Evolutionary conservation across 345 rosid species (phyloP).

Genomic region (Fremontodendron californicum): DNA sequence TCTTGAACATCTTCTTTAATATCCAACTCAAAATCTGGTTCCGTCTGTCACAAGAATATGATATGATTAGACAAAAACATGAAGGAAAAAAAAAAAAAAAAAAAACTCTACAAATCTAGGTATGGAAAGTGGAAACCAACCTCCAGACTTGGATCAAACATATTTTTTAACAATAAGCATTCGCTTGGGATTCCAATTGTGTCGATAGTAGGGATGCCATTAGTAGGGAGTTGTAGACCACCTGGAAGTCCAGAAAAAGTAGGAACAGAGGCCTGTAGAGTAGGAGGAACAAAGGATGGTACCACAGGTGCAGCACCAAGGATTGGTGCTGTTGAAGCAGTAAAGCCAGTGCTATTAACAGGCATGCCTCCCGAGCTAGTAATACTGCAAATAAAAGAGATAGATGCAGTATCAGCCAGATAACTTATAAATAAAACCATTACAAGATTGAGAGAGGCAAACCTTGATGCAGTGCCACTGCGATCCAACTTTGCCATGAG

Average conservation of each 20-base stretch:
- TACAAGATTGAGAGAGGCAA: slow-evolving; percentile 16
- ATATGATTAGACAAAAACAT: neutral
- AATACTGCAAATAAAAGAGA: slow-evolving; percentile 26
- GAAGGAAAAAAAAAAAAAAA: no score
- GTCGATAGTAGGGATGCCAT: slow-evolving; percentile 41
- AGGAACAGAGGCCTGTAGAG: slow-evolving; percentile 45
- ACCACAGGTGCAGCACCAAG: slow-evolving; percentile 38
- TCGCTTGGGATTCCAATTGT: slow-evolving; percentile 75
- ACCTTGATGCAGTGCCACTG: slow-evolving; percentile 80
- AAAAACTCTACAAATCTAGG: neutral
- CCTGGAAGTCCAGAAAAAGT: slow-evolving; percentile 51
- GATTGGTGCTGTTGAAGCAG: slow-evolving; percentile 40
- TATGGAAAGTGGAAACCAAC: slow-evolving; percentile 27
- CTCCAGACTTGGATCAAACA: slow-evolving; percentile 90
- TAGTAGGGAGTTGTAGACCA: slow-evolving; percentile 44
- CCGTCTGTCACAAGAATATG: slow-evolving; percentile 48
- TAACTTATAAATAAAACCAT: neutral
- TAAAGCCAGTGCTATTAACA: slow-evolving; percentile 39
- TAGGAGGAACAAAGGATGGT: slow-evolving; percentile 52
- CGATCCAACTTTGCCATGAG: slow-evolving; percentile 96
- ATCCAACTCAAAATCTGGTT: slow-evolving; percentile 79
- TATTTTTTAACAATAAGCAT: slow-evolving; percentile 77
- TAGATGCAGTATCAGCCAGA: slow-evolving; percentile 6
- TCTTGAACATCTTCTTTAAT: slow-evolving; percentile 87
- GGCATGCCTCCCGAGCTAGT: slow-evolving; percentile 34